Conservation (phyloP, 148 eudicot genomes). For the Rhododendron griersonianum region DNA sequence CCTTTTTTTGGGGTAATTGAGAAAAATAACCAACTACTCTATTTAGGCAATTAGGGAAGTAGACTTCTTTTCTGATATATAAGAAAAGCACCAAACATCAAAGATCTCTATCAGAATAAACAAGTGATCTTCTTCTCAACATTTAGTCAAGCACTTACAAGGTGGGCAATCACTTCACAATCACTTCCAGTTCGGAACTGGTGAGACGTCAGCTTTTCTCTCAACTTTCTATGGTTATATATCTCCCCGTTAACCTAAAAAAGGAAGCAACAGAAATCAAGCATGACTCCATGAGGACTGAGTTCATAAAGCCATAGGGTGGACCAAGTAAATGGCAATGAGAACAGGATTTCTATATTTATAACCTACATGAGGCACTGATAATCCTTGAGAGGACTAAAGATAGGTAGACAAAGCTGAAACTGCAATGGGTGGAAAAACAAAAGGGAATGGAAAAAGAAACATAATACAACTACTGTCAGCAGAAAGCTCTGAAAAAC, state of each 20-base stretch:
- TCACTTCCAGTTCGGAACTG: conserved; percentile 82
- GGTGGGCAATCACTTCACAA: conserved; percentile 93
- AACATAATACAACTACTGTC: background rate
- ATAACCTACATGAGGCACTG: background rate
- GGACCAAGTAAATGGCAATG: background rate
- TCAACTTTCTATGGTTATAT: conserved; percentile 72
- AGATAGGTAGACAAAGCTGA: background rate
- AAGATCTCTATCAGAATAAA: conserved; percentile 3
- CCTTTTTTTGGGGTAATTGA: background rate
- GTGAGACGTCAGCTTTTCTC: conserved; percentile 58
- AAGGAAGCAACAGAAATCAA: conserved; percentile 10
- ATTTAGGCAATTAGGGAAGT: background rate
- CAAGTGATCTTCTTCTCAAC: background rate
- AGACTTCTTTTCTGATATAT: background rate
- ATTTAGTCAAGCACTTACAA: conserved; percentile 47
- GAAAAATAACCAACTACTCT: background rate
- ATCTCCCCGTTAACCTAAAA: conserved; percentile 90
- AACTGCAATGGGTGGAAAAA: background rate
- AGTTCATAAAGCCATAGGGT: conserved; percentile 2
- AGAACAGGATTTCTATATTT: background rate
- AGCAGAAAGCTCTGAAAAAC: background rate
- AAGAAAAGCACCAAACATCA: background rate
- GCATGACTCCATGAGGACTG: background rate
- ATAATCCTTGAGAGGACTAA: background rate
- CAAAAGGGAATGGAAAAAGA: background rate